Evolutionary conservation across 169 alveolate species (phyloP), one percentile per base, ranked within the genome.

Genomic region (Theileria sp.): DNA sequence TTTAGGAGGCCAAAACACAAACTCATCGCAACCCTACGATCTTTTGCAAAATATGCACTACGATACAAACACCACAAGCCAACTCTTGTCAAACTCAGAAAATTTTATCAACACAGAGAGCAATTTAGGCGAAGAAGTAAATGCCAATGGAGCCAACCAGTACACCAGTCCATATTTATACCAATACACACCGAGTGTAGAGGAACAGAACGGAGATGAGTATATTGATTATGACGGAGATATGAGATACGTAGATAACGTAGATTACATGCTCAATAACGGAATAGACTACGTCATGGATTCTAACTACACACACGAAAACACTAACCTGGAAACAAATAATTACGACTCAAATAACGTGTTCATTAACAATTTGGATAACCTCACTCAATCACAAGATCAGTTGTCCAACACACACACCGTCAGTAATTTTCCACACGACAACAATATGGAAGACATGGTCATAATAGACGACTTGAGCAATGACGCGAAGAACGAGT

Each of bases 1-100:
- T 38, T 38, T 28, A 21, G 38, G 32, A 28, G 51, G 26, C 32
- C 67, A 25, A 19, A 58, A 17, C 50, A 64, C 72, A 30, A 64
- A 64, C 72, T 13, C 72, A 64, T 64, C 72, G 72, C 72, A 64
- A 19, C 26, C 38, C 13, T 64, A 28, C 50, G 72, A 64, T 64
- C 72, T 64, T 64, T 64, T 64, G 72, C 72, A 64, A 64, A 64
- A 64, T 64, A 25, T 64, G 72, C 72, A 64, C 32, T 64, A 64
- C 50, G 72, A 23, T 7, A 15, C 25, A 21, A 25, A 64, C 36
- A 64, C 8, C 50, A 7, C 72, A 64, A 38, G 49, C 72, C 72
- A 64, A 30, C 38, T 28, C 50, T 0, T 64, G 50, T 64, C 72
- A 64, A 64, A 30, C 32, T 34, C 38, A 19, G 44, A 3, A 23